Evolutionary conservation across 2,329 filamentous ascomycete genomes (phyloP), one percentile per base, ranked within the genome.

Genomic region (Cladosporium sp.): DNA sequence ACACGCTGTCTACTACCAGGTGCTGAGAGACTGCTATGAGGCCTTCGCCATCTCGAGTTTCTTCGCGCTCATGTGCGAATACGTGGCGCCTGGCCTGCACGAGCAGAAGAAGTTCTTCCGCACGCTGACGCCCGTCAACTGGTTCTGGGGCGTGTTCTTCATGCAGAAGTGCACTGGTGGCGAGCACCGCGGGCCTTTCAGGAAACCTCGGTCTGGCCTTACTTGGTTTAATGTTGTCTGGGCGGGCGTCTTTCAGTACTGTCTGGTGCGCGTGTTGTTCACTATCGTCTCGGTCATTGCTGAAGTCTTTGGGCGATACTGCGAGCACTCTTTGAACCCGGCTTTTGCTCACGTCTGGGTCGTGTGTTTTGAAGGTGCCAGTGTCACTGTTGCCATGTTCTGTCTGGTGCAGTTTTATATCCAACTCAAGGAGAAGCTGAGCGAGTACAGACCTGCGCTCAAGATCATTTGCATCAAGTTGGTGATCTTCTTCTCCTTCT

Each of bases 161-260:
- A 82, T 91, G 67, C 86, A 88, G 69, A 88, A 85, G 72, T 91
- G 88, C 75, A 90, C 87, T 65, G 89, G 91, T 44, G 89, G 90
- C 37, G 78, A 90, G 67, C 81, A 85, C 62, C 79, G 76, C 67
- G 91, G 91, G 0, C 83, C 84, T 29, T 89, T 91, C 83, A 85
- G 91, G 70, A 89, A 85, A n/a, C 92, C 92, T 0, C 83, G 85
- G 70, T 95, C 90, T 77, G 92, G 92, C 1, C 80, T 96, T 76
- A 96, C 92, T 0, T 95, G 91, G 91, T 96, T 96, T 80, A 96
- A 96, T 76, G 86, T 87, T 67, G 84, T 93, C 71, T 95, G 90
- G 90, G 85, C 91, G 56, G 88, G 89, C 63, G 84, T 95, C 64
- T 96, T 93, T 78, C 92, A 96, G 73, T 96, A 95, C 79, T 93